Evolutionary conservation across 2,329 filamentous ascomycete species (phyloP).

Genomic region (Fusarium sacchari): DNA sequence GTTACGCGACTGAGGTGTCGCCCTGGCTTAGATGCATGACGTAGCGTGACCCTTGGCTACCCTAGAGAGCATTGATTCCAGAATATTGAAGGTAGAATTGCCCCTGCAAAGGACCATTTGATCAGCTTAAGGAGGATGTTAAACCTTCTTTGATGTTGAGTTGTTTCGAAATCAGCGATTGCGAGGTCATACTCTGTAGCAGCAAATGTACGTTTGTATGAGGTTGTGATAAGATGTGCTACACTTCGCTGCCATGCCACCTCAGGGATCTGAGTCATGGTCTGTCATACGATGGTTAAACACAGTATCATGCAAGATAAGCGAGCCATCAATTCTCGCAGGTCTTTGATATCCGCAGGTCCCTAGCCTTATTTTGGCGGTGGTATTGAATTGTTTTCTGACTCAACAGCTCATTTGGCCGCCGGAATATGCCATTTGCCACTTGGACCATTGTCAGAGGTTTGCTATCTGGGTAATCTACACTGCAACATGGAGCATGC

Average conservation of each 20-base stretch:
- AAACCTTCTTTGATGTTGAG: too few relatives aligned
- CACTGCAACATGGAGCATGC: neutral
- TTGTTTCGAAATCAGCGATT: neutral
- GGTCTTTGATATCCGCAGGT: neutral
- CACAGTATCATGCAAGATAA: neutral
- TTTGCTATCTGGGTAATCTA: neutral
- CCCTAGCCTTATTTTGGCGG: neutral
- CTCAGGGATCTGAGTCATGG: too few relatives aligned
- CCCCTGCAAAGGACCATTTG: neutral
- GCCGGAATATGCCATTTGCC: neutral
- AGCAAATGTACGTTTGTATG: accelerated
- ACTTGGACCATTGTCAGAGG: neutral
- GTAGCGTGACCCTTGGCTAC: neutral
- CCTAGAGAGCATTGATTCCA: neutral
- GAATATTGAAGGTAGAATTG: accelerated
- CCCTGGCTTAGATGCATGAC: neutral
- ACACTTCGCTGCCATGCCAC: accelerated
- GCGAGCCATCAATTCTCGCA: neutral
- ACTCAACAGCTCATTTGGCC: neutral
- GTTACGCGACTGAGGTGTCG: neutral
- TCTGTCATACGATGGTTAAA: neutral
- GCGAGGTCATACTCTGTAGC: accelerated
- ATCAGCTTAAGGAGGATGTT: too few relatives aligned
- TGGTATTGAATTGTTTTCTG: neutral
- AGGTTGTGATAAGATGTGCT: neutral